Evolutionary conservation across 2,329 filamentous ascomycete species (phyloP), one percentile per base, ranked within the genome.

Genomic region (Penicillium decumbens): DNA sequence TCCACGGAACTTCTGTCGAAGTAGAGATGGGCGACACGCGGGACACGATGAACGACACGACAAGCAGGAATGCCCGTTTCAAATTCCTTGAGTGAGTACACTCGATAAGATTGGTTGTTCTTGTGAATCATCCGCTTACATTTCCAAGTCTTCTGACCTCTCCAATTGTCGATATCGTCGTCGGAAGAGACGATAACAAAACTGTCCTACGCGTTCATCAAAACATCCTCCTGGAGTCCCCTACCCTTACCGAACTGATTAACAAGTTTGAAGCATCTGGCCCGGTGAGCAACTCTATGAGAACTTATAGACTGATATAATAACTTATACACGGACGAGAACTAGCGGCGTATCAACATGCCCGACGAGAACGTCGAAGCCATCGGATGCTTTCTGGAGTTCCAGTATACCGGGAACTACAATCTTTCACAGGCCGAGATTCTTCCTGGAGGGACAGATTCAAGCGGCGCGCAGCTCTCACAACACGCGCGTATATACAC

Each of bases 401-500:
- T 82, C 68, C 82, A 92, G 45, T 95, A 95, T 72, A 91, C 87
- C 1, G 81, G 81, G 66, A 88, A 95, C 72, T 93, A 96, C 77
- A 95, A 92, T 73, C 88, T 89, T 9, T 72, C 75, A 46, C 67
- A 68, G 30, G 70, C 78, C 18, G 79, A 79, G 59, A 81, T 83
- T 61, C 66, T 84, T 45, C 72, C 78, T 6, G 68, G 82, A 10
- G 86, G 87, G 3, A 67, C 73, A 0, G 90, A 95, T 72, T 79
- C 88, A 66, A 81, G 81, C n/a, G 90, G 90, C 58, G 80, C 85
- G 12, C 87, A 92, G 65, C 83, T 96, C 15, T 82, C 96, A 53
- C 89, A 88, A 64, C 91, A 96, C 68, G 91, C 91, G 20, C 86
- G 87, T 56, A 81, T 95, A 56, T 95, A 95, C 76, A 95, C 89